A percentile compares a stretch with the other conserved stretches of the same genome.
phyloP scores from a whole-genome alignment of 352 stramenopile species.

The Aphanomyces astaci region DNA sequence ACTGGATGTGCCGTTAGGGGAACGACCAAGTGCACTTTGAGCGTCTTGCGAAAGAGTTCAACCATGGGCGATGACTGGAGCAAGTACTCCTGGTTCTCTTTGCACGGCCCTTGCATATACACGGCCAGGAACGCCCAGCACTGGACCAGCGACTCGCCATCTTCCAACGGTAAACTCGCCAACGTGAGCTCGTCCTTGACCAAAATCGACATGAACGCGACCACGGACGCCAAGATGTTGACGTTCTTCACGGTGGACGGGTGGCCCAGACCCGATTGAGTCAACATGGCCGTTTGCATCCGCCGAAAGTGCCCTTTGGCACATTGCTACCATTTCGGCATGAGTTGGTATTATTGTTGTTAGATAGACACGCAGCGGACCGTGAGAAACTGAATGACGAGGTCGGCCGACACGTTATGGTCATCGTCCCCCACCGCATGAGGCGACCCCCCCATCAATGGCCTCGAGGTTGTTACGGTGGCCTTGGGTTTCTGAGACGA shows the following conservation, averaged over 20 bases:
- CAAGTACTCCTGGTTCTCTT: slow-evolving; percentile 22
- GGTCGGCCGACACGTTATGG: neutral
- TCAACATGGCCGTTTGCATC: slow-evolving; percentile 23
- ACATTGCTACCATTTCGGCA: neutral
- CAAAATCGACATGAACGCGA: slow-evolving; percentile 13
- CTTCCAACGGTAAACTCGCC: neutral
- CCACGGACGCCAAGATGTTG: slow-evolving; percentile 16
- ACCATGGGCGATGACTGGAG: slow-evolving; percentile 18
- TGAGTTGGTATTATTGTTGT: too few species aligned
- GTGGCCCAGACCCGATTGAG: neutral
- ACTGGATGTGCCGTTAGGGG: neutral
- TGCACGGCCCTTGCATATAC: slow-evolving; percentile 26
- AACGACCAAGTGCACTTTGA: slow-evolving; percentile 1
- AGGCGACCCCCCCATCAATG: neutral
- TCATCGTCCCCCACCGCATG: neutral
- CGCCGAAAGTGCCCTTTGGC: slow-evolving; percentile 20
- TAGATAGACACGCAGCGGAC: too few species aligned
- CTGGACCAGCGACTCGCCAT: neutral
- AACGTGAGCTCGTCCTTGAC: slow-evolving; percentile 23
- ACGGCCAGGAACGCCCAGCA: slow-evolving; percentile 23
- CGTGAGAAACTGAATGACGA: slow-evolving; percentile 11
- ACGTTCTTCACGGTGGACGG: neutral
- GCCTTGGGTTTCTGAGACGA: too few species aligned
- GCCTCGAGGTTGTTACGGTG: too few species aligned
- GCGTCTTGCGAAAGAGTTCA: slow-evolving; percentile 20